Percentiles rank a stretch among this genome's conserved stretches.
These are phyloP conservation scores for Geotrichum australiense DNA, from an alignment of 1,139 yeast species.

Conservation along the genomic window DNA sequence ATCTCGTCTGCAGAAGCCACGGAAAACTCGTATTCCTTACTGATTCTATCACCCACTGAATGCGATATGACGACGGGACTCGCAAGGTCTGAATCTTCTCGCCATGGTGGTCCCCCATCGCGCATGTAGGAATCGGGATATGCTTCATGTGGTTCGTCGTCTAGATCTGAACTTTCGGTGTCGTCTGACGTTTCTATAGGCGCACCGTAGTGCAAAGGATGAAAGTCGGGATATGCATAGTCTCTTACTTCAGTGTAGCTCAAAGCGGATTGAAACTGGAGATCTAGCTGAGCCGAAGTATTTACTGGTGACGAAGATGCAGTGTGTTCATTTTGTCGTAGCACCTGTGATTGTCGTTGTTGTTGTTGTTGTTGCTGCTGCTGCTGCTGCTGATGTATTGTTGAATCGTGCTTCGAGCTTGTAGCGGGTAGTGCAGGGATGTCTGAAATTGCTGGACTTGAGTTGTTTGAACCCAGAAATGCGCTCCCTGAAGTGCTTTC, in stretches of 20 bases:
- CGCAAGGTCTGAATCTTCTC: constrained; percentile 29
- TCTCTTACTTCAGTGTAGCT: constrained; percentile 52
- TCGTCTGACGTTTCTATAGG: constrained; percentile 17
- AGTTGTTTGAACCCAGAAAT: constrained; percentile 9
- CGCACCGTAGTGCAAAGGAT: constrained; percentile 61
- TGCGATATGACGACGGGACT: constrained; percentile 25
- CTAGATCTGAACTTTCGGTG: constrained; percentile 1
- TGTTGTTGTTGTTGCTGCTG: neutral
- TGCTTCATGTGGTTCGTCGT: neutral
- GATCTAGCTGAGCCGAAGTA: neutral
- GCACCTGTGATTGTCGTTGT: neutral
- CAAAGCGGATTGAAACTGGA: constrained; percentile 27
- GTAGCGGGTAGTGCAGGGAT: constrained; percentile 11
- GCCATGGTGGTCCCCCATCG: constrained; percentile 34
- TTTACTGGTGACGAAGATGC: neutral
- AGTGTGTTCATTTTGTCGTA: neutral
- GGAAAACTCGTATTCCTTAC: constrained; percentile 32
- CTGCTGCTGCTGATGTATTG: neutral
- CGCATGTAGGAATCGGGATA: constrained; percentile 17
- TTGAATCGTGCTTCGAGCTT: too few species aligned
- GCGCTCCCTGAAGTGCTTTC: constrained; percentile 7
- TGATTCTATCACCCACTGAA: constrained; percentile 30
- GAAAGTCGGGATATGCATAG: constrained; percentile 62
- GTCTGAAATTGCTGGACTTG: constrained; percentile 7
- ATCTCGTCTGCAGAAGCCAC: constrained; percentile 37